Base-by-base conservation (phyloP, 2,329 filamentous ascomycete species). In the Paramyrothecium roridum region DNA sequence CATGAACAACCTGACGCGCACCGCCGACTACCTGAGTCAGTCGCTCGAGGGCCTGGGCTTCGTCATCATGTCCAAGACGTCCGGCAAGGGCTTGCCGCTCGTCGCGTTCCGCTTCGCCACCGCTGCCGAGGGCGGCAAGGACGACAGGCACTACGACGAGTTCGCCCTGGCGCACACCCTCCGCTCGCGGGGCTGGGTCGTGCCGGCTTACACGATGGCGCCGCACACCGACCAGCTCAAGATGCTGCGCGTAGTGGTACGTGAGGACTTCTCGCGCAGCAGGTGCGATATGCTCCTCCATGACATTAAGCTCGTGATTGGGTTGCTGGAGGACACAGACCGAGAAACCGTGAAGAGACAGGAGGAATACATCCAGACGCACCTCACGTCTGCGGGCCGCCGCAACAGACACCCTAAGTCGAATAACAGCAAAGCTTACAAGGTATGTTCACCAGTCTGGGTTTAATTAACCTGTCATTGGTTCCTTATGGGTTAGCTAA, bases 151-250 rank as follows among this genome's bases (percentile, higher is more conserved):
- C 52, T 91, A 84, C 64, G 88, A 91, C 65, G 89, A 93, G 72
- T 93, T 92, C 58, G 82, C 88, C 1, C 76, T 92, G 45, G 93
- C 93, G 1, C 92, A 96, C 69, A 89, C 92, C 72, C 83, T 97
- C 23, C 88, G 93, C 52, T 86, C 90, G 60, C 85, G 92, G 34
- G 90, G 91, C 47, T 98, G 93, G 93, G 89, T 97, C 30, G 90
- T 97, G 0, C 93, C 93, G 0, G 93, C 93, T 0, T 98, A 98
- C 76, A 98, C 93, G 43, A 97, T 97, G 93, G 93, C 93, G 1
- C 93, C 93, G 19, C 82, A 96, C 69, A 92, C 90, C 19, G 80
- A 90, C 54, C 79, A 86, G 60, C 80, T 97, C 67, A 96, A 96
- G 81, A 88, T 98, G 83, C 85, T 97, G 78, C 87, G 93, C 40